Conservation (phyloP, 2,329 filamentous ascomycete species). For the Bipolaris gigantea region DNA sequence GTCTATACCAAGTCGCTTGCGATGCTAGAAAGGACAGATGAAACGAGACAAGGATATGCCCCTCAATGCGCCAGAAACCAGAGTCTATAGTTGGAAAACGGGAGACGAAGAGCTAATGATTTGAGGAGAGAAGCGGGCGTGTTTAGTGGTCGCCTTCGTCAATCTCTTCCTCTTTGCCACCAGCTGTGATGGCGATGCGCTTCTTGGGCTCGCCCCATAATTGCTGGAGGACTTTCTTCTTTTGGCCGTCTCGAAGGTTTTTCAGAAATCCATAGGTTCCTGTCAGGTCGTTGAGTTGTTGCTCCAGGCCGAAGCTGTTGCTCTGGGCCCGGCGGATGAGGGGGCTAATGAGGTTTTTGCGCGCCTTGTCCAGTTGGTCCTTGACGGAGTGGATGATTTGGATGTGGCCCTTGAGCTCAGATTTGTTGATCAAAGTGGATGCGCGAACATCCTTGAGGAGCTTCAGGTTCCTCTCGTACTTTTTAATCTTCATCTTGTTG, state of each 20-base stretch:
- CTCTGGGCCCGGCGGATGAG: constrained; percentile 71
- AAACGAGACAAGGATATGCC: background rate
- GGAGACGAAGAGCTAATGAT: background rate
- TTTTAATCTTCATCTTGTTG: constrained; percentile 73
- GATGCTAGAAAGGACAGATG: background rate
- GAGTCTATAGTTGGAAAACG: background rate
- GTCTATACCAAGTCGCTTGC: constrained; percentile 3
- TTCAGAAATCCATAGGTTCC: constrained; percentile 79
- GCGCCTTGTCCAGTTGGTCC: constrained; percentile 80
- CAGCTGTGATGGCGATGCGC: constrained; percentile 31
- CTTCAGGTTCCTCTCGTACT: constrained; percentile 87
- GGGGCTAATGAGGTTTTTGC: constrained; percentile 81
- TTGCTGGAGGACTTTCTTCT: constrained; percentile 79
- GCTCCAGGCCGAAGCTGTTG: constrained; percentile 74
- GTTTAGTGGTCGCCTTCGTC: constrained; percentile 13
- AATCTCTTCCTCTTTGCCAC: constrained; percentile 22
- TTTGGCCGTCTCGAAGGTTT: constrained; percentile 75
- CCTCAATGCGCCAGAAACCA: constrained; percentile 2
- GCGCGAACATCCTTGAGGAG: constrained; percentile 77
- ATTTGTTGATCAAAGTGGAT: constrained; percentile 85
- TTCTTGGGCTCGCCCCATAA: constrained; percentile 54
- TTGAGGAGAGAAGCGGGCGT: background rate
- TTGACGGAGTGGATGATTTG: constrained; percentile 81
- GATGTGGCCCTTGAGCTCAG: constrained; percentile 83
- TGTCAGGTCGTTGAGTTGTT: constrained; percentile 81